These are phyloP conservation scores for Staphylotrichum tortipilum DNA, from an alignment of 495 filamentous ascomycete species.

Conservation along the genomic window DNA sequence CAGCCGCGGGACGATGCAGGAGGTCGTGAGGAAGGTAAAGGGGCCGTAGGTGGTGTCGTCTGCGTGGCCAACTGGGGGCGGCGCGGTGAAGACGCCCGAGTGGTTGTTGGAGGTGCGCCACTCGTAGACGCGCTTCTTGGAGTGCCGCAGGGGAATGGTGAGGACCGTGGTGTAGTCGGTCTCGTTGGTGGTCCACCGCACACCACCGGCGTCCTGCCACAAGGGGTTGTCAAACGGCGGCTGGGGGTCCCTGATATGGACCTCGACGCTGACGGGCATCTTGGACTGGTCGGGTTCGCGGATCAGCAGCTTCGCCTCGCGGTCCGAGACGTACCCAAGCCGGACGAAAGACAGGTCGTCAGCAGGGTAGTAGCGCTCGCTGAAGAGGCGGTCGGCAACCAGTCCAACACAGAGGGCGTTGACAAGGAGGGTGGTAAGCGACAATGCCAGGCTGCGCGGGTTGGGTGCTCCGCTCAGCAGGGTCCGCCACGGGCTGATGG, in stretches of 20 bases:
- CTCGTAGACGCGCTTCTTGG: slow-evolving; percentile 58
- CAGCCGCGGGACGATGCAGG: slow-evolving; percentile 82
- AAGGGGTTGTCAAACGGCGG: slow-evolving; percentile 38
- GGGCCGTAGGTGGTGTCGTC: slow-evolving; percentile 47
- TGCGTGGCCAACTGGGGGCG: slow-evolving; percentile 51
- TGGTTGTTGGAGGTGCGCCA: slow-evolving; percentile 78
- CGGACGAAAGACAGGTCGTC: slow-evolving; percentile 76
- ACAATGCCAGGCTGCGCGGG: slow-evolving; percentile 48
- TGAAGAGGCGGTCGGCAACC: slow-evolving; percentile 64
- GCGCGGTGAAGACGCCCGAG: slow-evolving; percentile 64
- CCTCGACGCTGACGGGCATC: slow-evolving; percentile 62
- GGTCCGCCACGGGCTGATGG: slow-evolving; percentile 44
- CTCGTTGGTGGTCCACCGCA: slow-evolving; percentile 56
- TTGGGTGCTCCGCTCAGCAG: slow-evolving; percentile 71
- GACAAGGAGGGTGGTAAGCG: slow-evolving; percentile 55
- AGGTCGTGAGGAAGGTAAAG: slow-evolving; percentile 84
- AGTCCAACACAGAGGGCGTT: slow-evolving; percentile 60
- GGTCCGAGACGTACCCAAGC: slow-evolving; percentile 76
- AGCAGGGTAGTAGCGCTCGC: slow-evolving; percentile 57
- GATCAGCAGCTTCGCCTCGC: slow-evolving; percentile 69
- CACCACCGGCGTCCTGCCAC: slow-evolving; percentile 60
- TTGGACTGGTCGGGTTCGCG: slow-evolving; percentile 70
- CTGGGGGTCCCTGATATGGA: slow-evolving; percentile 40
- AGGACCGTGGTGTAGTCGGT: slow-evolving; percentile 76
- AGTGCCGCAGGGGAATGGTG: slow-evolving; percentile 42